Percentiles rank a stretch among this genome's conserved stretches.
These are phyloP conservation scores for Kalmanozyma brasiliensis DNA, from an alignment of 1,284 basidiomycete genomes.

Conservation along the genomic window DNA sequence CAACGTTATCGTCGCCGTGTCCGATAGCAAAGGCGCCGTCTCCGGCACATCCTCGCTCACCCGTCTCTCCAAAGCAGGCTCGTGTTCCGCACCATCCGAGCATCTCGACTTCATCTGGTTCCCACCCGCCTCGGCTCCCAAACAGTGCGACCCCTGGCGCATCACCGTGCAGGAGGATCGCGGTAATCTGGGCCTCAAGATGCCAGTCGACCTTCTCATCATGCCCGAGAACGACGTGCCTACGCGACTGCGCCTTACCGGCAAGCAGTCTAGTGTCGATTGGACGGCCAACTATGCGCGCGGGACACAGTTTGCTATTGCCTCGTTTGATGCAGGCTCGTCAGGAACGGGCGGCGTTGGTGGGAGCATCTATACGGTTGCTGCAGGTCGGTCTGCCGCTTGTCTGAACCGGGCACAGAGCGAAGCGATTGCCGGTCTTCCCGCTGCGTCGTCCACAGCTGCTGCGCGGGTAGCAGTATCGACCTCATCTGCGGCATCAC, in stretches of 20 bases:
- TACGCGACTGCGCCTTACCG: conserved; percentile 20
- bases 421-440: conserved; percentile 27
- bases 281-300: conserved; percentile 46
- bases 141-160: conserved; percentile 42
- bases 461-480: conserved; percentile 7
- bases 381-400: conserved; percentile 12
- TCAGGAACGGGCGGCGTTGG: conserved; percentile 44
- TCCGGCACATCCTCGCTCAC: conserved; percentile 30
- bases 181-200: conserved; percentile 35
- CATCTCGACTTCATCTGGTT: conserved; percentile 50
- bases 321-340: conserved; percentile 32
- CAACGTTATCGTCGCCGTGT: conserved; percentile 39
- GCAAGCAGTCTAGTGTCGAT: conserved; percentile 15
- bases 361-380: conserved; percentile 28
- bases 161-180: conserved; percentile 42
- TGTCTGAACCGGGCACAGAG: conserved; percentile 18
- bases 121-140: conserved; percentile 19
- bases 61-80: conserved; percentile 13
- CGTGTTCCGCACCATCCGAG: conserved; percentile 36
- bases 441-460: conserved; percentile 27
- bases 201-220: conserved; percentile 42
- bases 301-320: conserved; percentile 43
- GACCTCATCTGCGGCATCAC: conserved; percentile 10
- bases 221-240: conserved; percentile 40
- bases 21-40: conserved; percentile 33